These are phyloP conservation scores for Backusella luteola DNA, from an alignment of 192 early-diverging fungal genomes.

Conservation along the genomic window DNA sequence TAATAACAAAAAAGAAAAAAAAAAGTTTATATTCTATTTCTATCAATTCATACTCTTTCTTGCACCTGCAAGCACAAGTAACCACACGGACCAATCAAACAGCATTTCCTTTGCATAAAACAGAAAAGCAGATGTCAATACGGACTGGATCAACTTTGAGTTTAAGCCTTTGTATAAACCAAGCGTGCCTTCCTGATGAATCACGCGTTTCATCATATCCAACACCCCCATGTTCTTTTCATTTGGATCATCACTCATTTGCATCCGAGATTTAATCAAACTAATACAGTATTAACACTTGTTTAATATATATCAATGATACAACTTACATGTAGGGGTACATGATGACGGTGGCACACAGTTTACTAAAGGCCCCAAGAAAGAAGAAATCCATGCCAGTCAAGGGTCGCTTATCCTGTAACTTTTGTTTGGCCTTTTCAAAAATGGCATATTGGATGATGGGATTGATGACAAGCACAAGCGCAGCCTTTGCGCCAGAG, in stretches of 20 bases:
- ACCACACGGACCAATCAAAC: constrained; percentile 59
- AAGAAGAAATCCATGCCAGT: constrained; percentile 87
- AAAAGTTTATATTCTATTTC: not conserved
- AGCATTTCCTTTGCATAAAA: constrained; percentile 86
- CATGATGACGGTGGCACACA: constrained; percentile 86
- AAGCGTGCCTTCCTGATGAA: constrained; percentile 67
- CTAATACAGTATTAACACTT: not conserved
- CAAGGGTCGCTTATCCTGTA: constrained; percentile 45
- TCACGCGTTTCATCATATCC: not conserved
- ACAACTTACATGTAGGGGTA: constrained; percentile 88
- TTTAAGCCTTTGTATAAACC: constrained; percentile 87
- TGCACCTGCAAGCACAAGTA: constrained; percentile 30
- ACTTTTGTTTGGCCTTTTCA: constrained; percentile 79
- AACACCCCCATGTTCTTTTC: not conserved
- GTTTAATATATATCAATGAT: not conserved
- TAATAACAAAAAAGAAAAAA: no score
- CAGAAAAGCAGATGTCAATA: constrained; percentile 88
- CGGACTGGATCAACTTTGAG: constrained; percentile 90
- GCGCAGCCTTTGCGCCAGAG: constrained; percentile 85
- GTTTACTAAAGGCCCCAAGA: constrained; percentile 90
- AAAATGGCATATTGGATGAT: constrained; percentile 98
- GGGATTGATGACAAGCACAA: constrained; percentile 96
- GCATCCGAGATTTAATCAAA: constrained; percentile 4
- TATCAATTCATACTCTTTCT: not conserved
- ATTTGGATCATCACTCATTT: constrained; percentile 11